Evolutionary conservation across 2,329 filamentous ascomycete species (phyloP), one percentile per base, ranked within the genome.

Genomic region (Biscogniauxia sp.): DNA sequence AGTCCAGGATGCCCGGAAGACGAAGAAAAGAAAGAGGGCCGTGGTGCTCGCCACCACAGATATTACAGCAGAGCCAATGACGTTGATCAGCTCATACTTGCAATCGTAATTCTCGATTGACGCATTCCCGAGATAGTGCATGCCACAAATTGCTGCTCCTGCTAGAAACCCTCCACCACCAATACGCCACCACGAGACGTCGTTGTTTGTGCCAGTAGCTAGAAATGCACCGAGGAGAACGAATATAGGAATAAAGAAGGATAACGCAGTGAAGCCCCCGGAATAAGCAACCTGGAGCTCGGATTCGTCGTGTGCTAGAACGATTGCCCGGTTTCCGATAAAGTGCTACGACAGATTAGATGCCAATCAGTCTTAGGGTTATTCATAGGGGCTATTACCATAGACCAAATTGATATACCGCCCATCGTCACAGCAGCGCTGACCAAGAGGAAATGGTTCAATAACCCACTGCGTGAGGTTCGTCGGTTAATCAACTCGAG

Each of bases 101-200:
- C 90, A 88, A 3, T 72, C 75, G 70, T 95, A 96, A 72, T 96
- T 94, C 26, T 82, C 81, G 63, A 94, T 92, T 37, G 91, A 92
- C 32, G 89, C 84, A 71, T 96, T 93, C n/a, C 91, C 91, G 19
- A 94, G 79, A 69, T 95, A 96, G 73, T 96, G 91, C 92, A 96
- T 95, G 32, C 89, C 90, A 61, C 89, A 92, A 55, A 95, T 88
- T 20, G 91, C 88, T 5, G 87, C 80, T 15, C 92, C 92, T 1
- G 89, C 89, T 51, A 93, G 80, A 1, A 86, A 70, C 6, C 92
- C 91, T 8, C 89, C 88, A 5, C 85, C 70, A 7, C 82, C 70
- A 11, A 90, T 81, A 52, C 87, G 83, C 74, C 82, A 76, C 75
- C 84, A 84, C 19, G 81, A 82, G 15, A 88, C 80, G 26, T 73